Conservation (phyloP, 805 yeast genomes). For the Yamadazyma phyllophila region DNA sequence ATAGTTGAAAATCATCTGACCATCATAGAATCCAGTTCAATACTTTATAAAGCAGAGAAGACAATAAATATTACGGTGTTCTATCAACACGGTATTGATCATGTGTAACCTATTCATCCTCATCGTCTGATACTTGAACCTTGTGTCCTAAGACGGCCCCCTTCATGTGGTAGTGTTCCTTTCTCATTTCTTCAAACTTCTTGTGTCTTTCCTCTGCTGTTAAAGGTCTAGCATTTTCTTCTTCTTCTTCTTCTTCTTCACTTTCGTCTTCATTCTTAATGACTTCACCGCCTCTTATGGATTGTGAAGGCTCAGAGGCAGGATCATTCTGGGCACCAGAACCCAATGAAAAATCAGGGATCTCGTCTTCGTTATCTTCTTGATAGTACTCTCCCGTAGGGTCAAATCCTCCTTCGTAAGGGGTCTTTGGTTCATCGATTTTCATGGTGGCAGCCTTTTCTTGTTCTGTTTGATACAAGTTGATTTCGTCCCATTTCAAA, state of each 20-base stretch:
- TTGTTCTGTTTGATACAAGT: slow-evolving; percentile 68
- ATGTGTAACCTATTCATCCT: slow-evolving; percentile 12
- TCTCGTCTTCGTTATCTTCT: slow-evolving; percentile 58
- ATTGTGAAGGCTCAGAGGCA: slow-evolving; percentile 20
- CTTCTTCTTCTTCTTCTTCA: slow-evolving; percentile 36
- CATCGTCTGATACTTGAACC: slow-evolving; percentile 24
- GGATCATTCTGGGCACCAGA: slow-evolving; percentile 29
- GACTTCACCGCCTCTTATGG: slow-evolving; percentile 44
- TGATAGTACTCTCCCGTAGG: slow-evolving; percentile 78
- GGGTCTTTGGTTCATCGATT: slow-evolving; percentile 94
- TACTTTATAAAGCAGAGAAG: too few species aligned
- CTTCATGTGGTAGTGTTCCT: slow-evolving; percentile 69
- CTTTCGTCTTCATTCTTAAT: slow-evolving; percentile 24
- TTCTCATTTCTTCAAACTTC: slow-evolving; percentile 74
- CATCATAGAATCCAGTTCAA: too few species aligned
- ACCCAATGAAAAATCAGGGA: slow-evolving; percentile 56
- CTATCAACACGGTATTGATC: not conserved
- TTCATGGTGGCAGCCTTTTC: slow-evolving; percentile 73
- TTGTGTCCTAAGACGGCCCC: slow-evolving; percentile 46
- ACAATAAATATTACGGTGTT: too few species aligned
- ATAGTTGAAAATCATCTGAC: too few species aligned
- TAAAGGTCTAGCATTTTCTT: slow-evolving; percentile 34
- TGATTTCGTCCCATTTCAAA: slow-evolving; percentile 83
- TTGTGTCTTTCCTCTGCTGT: slow-evolving; percentile 62
- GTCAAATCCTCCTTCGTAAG: slow-evolving; percentile 86